phyloP scores from a whole-genome alignment of 2,329 filamentous ascomycete species.

The Sarocladium brachiariae region DNA sequence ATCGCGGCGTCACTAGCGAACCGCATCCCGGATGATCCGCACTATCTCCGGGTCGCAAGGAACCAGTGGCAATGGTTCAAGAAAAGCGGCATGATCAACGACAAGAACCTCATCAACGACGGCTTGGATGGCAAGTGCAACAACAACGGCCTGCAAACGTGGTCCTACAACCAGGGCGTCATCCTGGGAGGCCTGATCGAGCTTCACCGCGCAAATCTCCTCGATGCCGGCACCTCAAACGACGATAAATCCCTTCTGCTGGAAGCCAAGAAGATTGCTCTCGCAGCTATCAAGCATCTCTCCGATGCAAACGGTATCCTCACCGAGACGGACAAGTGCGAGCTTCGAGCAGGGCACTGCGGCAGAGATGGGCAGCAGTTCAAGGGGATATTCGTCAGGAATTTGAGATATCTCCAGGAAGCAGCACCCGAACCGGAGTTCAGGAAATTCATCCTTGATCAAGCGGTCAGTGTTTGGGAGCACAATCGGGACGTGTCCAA shows the following conservation, averaged over 20 bases:
- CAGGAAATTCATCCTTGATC: slow-evolving; percentile 47
- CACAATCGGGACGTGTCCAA: slow-evolving; percentile 39
- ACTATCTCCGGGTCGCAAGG: slow-evolving; percentile 42
- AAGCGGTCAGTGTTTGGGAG: slow-evolving; percentile 60
- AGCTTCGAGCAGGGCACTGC: slow-evolving; percentile 28
- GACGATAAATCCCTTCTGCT: slow-evolving; percentile 32
- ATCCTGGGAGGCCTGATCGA: slow-evolving; percentile 49
- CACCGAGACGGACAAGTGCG: slow-evolving; percentile 28
- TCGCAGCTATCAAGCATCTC: slow-evolving; percentile 41
- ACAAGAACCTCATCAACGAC: slow-evolving; percentile 44
- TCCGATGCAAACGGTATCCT: slow-evolving; percentile 40
- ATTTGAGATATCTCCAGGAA: slow-evolving; percentile 51
- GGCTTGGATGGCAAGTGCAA: slow-evolving; percentile 40
- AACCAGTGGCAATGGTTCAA: slow-evolving; percentile 48
- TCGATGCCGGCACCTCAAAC: not conserved
- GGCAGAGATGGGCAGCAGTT: slow-evolving; percentile 54
- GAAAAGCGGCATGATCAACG: slow-evolving; percentile 44
- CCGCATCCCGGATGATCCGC: slow-evolving; percentile 31
- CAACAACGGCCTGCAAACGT: slow-evolving; percentile 44
- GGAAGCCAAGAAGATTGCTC: slow-evolving; percentile 41
- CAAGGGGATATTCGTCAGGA: slow-evolving; percentile 65
- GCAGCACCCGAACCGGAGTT: slow-evolving; percentile 43
- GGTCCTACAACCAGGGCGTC: slow-evolving; percentile 54
- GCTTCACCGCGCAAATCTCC: slow-evolving; percentile 30
- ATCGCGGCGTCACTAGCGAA: slow-evolving; percentile 47